phyloP scores from a whole-genome alignment of 2,329 filamentous ascomycete species.

The Trichoderma harzianum region DNA sequence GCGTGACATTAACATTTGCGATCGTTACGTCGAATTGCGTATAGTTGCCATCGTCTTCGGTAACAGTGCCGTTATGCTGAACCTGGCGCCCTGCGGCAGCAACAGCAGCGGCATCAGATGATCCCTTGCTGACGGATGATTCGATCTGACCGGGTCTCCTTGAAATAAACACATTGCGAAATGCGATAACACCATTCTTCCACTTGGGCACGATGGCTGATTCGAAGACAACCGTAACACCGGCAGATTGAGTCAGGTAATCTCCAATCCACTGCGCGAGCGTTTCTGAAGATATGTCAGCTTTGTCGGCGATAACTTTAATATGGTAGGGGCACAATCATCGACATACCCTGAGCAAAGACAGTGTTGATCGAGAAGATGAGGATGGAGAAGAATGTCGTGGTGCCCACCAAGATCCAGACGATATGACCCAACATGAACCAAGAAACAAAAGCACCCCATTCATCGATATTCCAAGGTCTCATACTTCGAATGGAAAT shows the following conservation, averaged over 20 bases:
- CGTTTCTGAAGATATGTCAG: constrained; percentile 61
- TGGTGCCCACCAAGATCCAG: constrained; percentile 95
- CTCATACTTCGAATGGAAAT: constrained; percentile 89
- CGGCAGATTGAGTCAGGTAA: constrained; percentile 90
- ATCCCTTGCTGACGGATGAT: constrained; percentile 88
- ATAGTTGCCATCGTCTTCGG: constrained; percentile 85
- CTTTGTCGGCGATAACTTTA: background rate
- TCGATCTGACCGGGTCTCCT: constrained; percentile 77
- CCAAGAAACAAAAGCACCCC: constrained; percentile 92
- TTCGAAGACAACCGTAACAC: constrained; percentile 92
- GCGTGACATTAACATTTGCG: constrained; percentile 89
- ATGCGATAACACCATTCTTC: constrained; percentile 91
- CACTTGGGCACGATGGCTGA: constrained; percentile 96
- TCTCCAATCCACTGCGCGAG: constrained; percentile 91
- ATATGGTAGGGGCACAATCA: background rate
- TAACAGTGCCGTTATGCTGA: constrained; percentile 35
- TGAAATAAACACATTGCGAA: constrained; percentile 95
- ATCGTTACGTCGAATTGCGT: constrained; percentile 96
- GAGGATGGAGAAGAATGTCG: constrained; percentile 89
- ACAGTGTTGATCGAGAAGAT: constrained; percentile 95
- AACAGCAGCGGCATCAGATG: constrained; percentile 73
- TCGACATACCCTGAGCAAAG: constrained; percentile 74
- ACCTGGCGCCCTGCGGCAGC: constrained; percentile 63
- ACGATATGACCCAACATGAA: constrained; percentile 88
- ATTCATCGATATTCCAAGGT: constrained; percentile 95